Conservation (phyloP, 768 basidiomycete genomes). For the Suillus sp. region DNA sequence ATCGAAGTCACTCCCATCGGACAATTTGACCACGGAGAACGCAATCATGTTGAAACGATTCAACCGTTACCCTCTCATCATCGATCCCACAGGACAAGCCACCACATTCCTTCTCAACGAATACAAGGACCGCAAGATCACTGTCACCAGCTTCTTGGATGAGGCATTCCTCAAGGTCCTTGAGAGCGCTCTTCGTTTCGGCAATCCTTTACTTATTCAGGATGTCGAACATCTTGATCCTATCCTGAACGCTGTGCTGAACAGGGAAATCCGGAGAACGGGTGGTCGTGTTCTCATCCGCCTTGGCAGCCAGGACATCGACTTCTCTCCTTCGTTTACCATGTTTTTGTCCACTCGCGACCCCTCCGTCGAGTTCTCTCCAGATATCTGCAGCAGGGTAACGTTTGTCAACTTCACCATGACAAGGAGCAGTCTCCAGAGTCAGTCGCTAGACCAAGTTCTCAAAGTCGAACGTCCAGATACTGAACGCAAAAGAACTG, state of each 20-base stretch:
- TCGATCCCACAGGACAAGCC: slow-evolving; percentile 98
- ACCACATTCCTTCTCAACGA: slow-evolving; percentile 93
- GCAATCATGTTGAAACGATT: slow-evolving; percentile 99
- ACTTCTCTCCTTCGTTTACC: slow-evolving; percentile 99
- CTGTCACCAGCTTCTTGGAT: slow-evolving; percentile 97
- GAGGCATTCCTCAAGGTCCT: slow-evolving; percentile 98
- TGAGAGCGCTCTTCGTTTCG: slow-evolving; percentile 98
- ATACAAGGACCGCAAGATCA: slow-evolving; percentile 95
- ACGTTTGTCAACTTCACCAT: slow-evolving; percentile 98
- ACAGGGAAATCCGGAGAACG: slow-evolving; percentile 93
- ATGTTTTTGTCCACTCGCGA: slow-evolving; percentile 99
- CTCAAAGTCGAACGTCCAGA: slow-evolving; percentile 97
- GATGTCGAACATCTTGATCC: slow-evolving; percentile 98
- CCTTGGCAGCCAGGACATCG: slow-evolving; percentile 96
- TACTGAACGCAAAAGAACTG: slow-evolving; percentile 92
- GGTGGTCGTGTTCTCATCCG: slow-evolving; percentile 98
- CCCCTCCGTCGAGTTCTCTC: slow-evolving; percentile 96
- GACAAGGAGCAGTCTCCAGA: slow-evolving; percentile 98
- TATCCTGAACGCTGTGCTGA: slow-evolving; percentile 94
- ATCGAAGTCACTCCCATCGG: slow-evolving; percentile 91
- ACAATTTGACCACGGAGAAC: slow-evolving; percentile 96
- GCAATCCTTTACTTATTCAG: slow-evolving; percentile 95
- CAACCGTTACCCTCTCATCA: slow-evolving; percentile 95
- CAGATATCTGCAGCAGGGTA: slow-evolving; percentile 97
- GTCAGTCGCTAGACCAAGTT: slow-evolving; percentile 96